A percentile compares a stretch with the other conserved stretches of the same genome.
Evolutionary conservation across 2,329 filamentous ascomycete species (phyloP).

Genomic region (Neobulgaria alba): DNA sequence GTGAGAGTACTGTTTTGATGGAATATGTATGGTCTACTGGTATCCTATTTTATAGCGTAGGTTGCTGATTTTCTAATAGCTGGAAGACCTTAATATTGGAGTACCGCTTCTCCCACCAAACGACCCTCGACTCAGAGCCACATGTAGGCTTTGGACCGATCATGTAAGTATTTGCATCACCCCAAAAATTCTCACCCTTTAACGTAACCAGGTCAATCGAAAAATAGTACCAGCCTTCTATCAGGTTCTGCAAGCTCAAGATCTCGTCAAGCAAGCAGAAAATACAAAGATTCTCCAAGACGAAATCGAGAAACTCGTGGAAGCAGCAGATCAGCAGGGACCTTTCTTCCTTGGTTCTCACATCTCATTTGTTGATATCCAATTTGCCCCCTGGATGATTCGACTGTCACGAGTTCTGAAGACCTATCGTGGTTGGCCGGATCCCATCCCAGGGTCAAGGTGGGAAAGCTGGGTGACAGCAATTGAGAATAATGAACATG

Average conservation of each 20-base stretch:
- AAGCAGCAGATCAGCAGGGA: constrained; percentile 27
- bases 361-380: constrained; percentile 32
- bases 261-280: constrained; percentile 47
- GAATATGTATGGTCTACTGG: constrained; percentile 79
- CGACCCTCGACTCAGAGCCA: constrained; percentile 58
- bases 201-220: constrained; percentile 55
- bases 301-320: constrained; percentile 45
- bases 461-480: constrained; percentile 32
- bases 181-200: constrained; percentile 3
- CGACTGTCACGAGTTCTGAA: constrained; percentile 31
- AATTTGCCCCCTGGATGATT: constrained; percentile 34
- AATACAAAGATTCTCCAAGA: constrained; percentile 53
- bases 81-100: constrained; percentile 63
- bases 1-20: constrained; percentile 73
- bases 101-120: constrained; percentile 54
- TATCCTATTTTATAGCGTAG: no score
- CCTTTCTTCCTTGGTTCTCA: constrained; percentile 30
- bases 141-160: constrained; percentile 71
- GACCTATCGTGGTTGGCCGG: constrained; percentile 32
- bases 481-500: constrained; percentile 30
- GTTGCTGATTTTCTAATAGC: constrained; percentile 37
- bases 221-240: constrained; percentile 72
- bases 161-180: constrained; percentile 46
- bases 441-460: constrained; percentile 29
- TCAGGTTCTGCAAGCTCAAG: constrained; percentile 58